Percentiles rank a stretch among this genome's conserved stretches.
phyloP scores from a whole-genome alignment of 2,329 filamentous ascomycete species.

The Thielaviopsis punctulata region DNA sequence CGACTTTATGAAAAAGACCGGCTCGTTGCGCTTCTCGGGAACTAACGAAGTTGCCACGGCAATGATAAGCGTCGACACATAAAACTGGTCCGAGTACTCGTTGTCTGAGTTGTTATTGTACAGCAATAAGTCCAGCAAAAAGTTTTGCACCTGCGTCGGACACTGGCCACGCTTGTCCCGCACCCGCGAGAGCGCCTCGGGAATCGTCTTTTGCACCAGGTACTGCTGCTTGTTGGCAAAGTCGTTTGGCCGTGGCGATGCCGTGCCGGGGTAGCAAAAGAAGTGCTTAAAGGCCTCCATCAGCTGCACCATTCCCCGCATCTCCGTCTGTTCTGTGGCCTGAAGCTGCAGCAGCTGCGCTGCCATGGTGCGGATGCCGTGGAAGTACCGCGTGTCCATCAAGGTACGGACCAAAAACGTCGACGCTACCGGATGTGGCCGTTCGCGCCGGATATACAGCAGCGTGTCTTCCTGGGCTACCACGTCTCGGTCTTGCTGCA shows the following conservation, averaged over 20 bases:
- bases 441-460: constrained; percentile 50
- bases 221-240: constrained; percentile 79
- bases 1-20: constrained; percentile 3
- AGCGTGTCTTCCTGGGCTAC: constrained; percentile 70
- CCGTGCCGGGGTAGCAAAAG: constrained; percentile 65
- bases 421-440: constrained; percentile 64
- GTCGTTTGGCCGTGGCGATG: constrained; percentile 75
- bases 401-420: constrained; percentile 80
- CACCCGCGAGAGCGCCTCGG: constrained; percentile 61
- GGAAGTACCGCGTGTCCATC: constrained; percentile 82
- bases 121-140: constrained; percentile 74
- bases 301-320: constrained; percentile 70
- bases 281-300: constrained; percentile 74
- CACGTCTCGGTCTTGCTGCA: constrained; percentile 93
- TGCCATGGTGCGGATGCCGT: constrained; percentile 78
- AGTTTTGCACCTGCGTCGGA: constrained; percentile 60
- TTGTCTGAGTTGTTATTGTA: constrained; percentile 95
- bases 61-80: constrained; percentile 63
- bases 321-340: constrained; percentile 46
- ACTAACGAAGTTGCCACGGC: constrained; percentile 42
- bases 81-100: constrained; percentile 73
- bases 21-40: constrained; percentile 25
- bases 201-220: constrained; percentile 67
- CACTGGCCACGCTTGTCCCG: constrained; percentile 57
- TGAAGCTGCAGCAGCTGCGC: constrained; percentile 63